Evolutionary conservation across 208 protist genomes (phyloP), one percentile per base, ranked within the genome.

Genomic region (Jaenimonas drosophilae): DNA sequence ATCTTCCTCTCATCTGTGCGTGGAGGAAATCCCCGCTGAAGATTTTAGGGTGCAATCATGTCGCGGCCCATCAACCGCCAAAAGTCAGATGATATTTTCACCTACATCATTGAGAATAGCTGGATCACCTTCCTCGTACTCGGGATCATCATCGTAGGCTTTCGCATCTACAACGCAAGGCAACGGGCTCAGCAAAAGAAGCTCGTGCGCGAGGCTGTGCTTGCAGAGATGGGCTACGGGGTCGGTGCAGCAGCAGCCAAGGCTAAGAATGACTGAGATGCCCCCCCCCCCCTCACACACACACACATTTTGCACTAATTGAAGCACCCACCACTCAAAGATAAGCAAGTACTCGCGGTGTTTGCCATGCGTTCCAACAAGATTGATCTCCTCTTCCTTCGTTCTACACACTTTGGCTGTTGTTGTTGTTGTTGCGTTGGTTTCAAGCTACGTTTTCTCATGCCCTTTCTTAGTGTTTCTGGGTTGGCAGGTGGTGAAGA

Each of bases 101-200:
- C 56, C 1, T 32, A 36, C 25, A 12, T 76, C 1, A 47, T 70
- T 36, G 73, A 87, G 39, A 54, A 87, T 38, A 68, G 81, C 2
- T 91, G 83, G 78, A 17, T 91, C 19, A 61, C 75, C 1, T 81
- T 91, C 49, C 12, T 86, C 11, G 49, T 91, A 6, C 66, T 91
- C 23, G 83, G 77, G 14, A 34, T 70, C 12, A 66, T 88, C 34
- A 73, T 91, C 46, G 41, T 91, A 48, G 83, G 64, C 0, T 50
- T 91, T n/a, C 68, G 77, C 7, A 29, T 91, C 11, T 91, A 76
- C 48, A 91, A 91, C 33, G 66, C 81, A 32, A 72, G 59, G 28
- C 77, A 91, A 55, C 77, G 83, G 7, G 50, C 33, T 1, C 49
- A 76, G 5, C 71, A 86, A 43, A 63, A 70, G 3, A 36, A 59